Conservation (phyloP, 164 flowering plant genomes). For the Tetracentron sinense region DNA sequence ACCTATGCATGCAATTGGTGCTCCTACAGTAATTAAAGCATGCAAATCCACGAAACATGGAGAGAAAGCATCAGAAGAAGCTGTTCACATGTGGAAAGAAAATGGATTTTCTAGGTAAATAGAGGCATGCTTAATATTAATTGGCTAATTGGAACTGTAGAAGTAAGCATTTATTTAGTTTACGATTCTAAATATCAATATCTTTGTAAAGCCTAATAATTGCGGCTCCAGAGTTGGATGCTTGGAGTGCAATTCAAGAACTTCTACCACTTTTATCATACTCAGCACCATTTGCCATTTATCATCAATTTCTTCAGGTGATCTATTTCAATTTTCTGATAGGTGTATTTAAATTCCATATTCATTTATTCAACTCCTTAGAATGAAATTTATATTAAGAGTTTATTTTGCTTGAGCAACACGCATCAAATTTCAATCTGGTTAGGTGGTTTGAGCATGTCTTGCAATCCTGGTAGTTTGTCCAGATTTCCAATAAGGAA, state of each 20-base stretch:
- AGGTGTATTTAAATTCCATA: background rate
- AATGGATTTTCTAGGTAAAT: conserved; percentile 85
- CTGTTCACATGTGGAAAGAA: conserved; percentile 63
- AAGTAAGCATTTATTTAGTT: background rate
- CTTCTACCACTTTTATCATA: conserved; percentile 69
- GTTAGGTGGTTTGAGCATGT: no score
- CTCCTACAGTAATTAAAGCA: conserved; percentile 22
- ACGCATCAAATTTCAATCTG: no score
- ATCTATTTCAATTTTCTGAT: background rate
- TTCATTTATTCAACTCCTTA: no score
- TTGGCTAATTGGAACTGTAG: conserved; percentile 4
- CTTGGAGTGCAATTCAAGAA: conserved; percentile 63
- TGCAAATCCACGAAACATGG: conserved; percentile 64
- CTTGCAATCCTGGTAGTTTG: no score
- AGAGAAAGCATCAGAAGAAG: conserved; percentile 53
- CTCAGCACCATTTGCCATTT: conserved; percentile 91
- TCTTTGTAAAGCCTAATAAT: conserved; percentile 62
- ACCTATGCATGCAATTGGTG: no score
- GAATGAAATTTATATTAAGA: no score
- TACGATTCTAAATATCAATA: conserved; percentile 7
- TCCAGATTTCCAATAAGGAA: no score
- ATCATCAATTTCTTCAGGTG: conserved; percentile 93
- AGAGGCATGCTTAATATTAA: background rate
- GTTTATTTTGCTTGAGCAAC: no score
- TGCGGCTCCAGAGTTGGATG: conserved; percentile 83